Base-by-base conservation (phyloP, 106 monocot species). In the Chionographis japonica region DNA sequence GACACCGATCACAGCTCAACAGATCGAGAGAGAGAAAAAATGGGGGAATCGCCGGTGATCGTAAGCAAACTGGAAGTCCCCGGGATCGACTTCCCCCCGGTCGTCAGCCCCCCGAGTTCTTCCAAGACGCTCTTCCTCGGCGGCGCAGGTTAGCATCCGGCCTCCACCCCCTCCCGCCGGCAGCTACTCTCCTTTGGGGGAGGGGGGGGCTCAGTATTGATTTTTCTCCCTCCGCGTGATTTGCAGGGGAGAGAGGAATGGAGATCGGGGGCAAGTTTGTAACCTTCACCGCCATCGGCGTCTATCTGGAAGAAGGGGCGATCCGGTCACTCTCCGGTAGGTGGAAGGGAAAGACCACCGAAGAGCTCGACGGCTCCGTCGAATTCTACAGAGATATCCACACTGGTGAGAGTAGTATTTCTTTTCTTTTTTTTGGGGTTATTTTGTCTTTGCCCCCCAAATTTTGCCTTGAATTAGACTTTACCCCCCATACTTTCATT, bases 251-350 rank as follows among this genome's bases (percentile, higher is more conserved):
- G 68, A 79, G 91, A 40, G 88, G 85, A 1, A 2, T 88, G 75
- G 77, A 84, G 50, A 88, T 92, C 53, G 72, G 66, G 0, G 91
- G 85, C 12, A 80, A 56, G 69, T 88, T 82, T 68, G 43, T 88
- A 7, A 85, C 74, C 14, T 88, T 88, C 77, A 88, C 88, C 7
- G 70, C 77, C 16, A 88, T 88, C 65, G 91, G 82, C 12, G 79
- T 92, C 11, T 92, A 92, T 60, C 27, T 92, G 10, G 77, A 82
- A 65, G 79, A 72, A 11, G 50, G 52, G 9, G 78, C 73, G 11
- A 38, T 85, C 37, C 42, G 40, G 20, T 50, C 62, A 3, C 85
- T 92, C 17, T 62, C 91, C 9, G 49, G 51, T 12, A 85, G 66
- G 61, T 92, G 91, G 91, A 75, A 65, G 59, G 82, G 77, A 56